phyloP scores from a whole-genome alignment of 176 grass and related monocot genomes.

The Thalia dealbata region DNA sequence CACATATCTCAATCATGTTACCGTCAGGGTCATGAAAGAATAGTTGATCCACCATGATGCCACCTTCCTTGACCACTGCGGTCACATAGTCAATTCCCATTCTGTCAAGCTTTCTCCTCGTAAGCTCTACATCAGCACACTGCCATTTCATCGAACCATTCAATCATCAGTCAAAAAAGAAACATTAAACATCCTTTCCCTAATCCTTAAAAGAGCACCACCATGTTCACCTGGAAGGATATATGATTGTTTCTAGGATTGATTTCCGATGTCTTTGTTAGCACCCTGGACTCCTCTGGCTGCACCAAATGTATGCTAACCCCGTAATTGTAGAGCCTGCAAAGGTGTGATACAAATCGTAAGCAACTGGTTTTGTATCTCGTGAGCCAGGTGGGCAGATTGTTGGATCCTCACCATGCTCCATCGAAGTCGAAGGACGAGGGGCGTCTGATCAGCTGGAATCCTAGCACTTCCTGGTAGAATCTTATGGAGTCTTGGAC shows the following conservation, averaged over 20 bases:
- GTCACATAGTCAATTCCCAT: slow-evolving; percentile 34
- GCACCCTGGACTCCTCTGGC: slow-evolving; percentile 3
- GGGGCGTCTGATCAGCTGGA: slow-evolving; percentile 58
- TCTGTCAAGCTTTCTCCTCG: slow-evolving; percentile 31
- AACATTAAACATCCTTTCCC: not conserved
- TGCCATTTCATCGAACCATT: slow-evolving; percentile 24
- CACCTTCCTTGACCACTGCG: slow-evolving; percentile 32
- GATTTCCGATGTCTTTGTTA: slow-evolving; percentile 25
- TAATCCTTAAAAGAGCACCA: not conserved
- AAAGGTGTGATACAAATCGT: not conserved
- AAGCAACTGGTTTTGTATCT: not conserved
- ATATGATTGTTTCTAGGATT: slow-evolving; percentile 64
- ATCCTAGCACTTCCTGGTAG: slow-evolving; percentile 66
- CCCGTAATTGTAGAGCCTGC: slow-evolving; percentile 54
- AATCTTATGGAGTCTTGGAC: slow-evolving; percentile 45
- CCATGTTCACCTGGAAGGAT: slow-evolving; percentile 56
- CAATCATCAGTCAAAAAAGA: not conserved
- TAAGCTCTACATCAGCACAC: slow-evolving; percentile 36
- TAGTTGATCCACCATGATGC: slow-evolving; percentile 50
- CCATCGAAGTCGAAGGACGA: slow-evolving; percentile 56
- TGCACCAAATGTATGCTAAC: slow-evolving; percentile 71
- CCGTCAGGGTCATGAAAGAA: slow-evolving; percentile 79
- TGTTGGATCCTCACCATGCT: slow-evolving; percentile 41
- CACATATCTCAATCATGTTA: slow-evolving; percentile 75
- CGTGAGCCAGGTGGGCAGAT: not conserved